phyloP scores from a whole-genome alignment of 164 flowering plant genomes.

The Amborella trichopoda region DNA sequence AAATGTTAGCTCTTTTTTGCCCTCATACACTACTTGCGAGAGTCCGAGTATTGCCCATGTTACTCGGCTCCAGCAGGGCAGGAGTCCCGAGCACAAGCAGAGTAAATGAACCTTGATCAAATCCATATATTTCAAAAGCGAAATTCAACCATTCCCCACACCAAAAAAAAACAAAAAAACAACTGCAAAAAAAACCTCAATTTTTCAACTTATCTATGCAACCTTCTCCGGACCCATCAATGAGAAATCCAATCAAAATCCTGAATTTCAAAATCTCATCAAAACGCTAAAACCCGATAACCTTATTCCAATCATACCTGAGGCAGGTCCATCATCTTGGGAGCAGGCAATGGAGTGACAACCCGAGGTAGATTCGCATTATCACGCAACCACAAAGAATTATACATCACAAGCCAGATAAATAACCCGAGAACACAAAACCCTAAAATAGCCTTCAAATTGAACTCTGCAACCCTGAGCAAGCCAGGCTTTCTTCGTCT shows the following conservation, averaged over 20 bases:
- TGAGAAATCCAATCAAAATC: not conserved
- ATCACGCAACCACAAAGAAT: not conserved
- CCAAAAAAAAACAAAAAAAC: not conserved
- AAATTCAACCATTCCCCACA: not conserved
- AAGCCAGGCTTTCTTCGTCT: not conserved
- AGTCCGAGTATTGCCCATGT: too few relatives aligned
- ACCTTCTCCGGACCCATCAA: not conserved
- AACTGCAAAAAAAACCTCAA: not conserved
- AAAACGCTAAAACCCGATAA: not conserved
- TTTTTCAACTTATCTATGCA: not conserved
- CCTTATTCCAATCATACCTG: conserved; percentile 3
- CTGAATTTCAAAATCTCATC: not conserved
- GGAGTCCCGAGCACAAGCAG: too few relatives aligned
- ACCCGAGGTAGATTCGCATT: not conserved
- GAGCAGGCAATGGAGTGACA: conserved; percentile 11
- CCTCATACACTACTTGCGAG: too few relatives aligned
- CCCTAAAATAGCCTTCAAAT: conserved; percentile 3
- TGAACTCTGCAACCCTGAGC: conserved; percentile 4
- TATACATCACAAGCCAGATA: conserved; percentile 4
- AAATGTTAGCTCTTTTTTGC: too few relatives aligned
- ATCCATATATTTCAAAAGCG: not conserved
- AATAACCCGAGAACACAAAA: conserved; percentile 3
- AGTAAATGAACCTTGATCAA: not conserved
- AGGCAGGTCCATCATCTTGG: conserved; percentile 10
- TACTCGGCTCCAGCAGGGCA: too few relatives aligned